Base-by-base conservation (phyloP, 345 rosid species). In the Moricandia moricandioides region DNA sequence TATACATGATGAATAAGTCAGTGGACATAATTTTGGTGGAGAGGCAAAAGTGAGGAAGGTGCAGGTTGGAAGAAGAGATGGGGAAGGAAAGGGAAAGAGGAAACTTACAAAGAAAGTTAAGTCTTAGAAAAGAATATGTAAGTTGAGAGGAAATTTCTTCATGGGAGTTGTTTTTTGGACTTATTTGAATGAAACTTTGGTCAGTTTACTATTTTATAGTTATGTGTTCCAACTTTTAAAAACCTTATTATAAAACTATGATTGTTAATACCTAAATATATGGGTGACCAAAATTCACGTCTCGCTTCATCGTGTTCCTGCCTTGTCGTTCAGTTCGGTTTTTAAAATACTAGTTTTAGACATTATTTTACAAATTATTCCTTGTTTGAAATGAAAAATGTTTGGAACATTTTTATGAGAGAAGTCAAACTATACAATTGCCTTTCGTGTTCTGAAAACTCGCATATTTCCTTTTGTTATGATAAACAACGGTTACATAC, bases 21-120 rank as follows among this genome's bases (percentile, higher is more conserved):
- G 57, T 65, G 37, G 54, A 45, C 55, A 9, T 0, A 64, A 3
- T 8, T 77, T 65, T 34, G 43, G 61, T 70, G 45, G 67, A 66
- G 68, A 78, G 69, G 81, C 77, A 78, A 71, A 72, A 72, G 73
- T 9, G 68, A 64, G 83, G 82, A 63, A 72, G 75, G 14, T 72
- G 70, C 78, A 37, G 24, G 31, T 72, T 51, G 69, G 9, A 59
- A 43, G 55, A 74, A 83, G 49, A 62, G 39, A 18, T 30, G 33
- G 29, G 37, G 58, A 52, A 62, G 12, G 79, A 62, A 55, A 70
- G 37, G 14, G 58, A 70, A 54, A 70, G n/a, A 7, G 47, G 67
- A 65, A 77, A 71, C 72, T 77, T 56, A 70, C 80, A 34, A 27
- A 71, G 3, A 71, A 54, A 58, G 54, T 45, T 54, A 8, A 49